Conservation (phyloP, 495 filamentous ascomycete species). For the Penicillium steckii region DNA sequence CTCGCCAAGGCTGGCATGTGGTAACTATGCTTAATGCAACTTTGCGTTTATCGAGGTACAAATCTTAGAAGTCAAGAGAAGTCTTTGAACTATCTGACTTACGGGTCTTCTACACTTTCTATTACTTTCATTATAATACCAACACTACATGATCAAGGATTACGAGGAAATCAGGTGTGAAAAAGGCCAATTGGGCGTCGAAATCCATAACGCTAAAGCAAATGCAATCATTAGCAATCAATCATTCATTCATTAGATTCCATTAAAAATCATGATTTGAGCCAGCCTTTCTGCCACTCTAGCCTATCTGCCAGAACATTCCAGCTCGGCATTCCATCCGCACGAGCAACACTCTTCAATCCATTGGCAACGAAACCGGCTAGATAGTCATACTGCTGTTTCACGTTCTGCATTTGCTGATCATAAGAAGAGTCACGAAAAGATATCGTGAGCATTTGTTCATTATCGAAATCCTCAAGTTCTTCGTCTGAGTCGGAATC, state of each 20-base stretch:
- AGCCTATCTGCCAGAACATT: slow-evolving; percentile 50
- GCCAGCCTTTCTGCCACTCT: slow-evolving; percentile 27
- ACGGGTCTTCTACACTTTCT: too few species aligned
- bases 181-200: neutral
- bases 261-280: neutral
- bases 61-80: too few species aligned
- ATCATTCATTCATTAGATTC: neutral
- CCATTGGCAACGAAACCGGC: slow-evolving; percentile 44
- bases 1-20: too few species aligned
- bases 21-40: too few species aligned
- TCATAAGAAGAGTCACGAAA: slow-evolving; percentile 28
- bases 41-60: too few species aligned
- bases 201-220: neutral
- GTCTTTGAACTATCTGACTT: too few species aligned
- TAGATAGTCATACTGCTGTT: slow-evolving; percentile 37
- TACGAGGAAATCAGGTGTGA: slow-evolving; percentile 1
- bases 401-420: slow-evolving; percentile 34
- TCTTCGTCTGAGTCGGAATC: slow-evolving; percentile 26
- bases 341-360: slow-evolving; percentile 44
- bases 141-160: slow-evolving; percentile 3
- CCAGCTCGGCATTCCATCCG: slow-evolving; percentile 46
- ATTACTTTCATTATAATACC: slow-evolving; percentile 3
- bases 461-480: slow-evolving; percentile 20
- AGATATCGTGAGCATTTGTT: slow-evolving; percentile 26
- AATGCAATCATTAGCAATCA: neutral